Conservation (phyloP, 2,329 filamentous ascomycete genomes). For the Dothistroma septosporum region DNA sequence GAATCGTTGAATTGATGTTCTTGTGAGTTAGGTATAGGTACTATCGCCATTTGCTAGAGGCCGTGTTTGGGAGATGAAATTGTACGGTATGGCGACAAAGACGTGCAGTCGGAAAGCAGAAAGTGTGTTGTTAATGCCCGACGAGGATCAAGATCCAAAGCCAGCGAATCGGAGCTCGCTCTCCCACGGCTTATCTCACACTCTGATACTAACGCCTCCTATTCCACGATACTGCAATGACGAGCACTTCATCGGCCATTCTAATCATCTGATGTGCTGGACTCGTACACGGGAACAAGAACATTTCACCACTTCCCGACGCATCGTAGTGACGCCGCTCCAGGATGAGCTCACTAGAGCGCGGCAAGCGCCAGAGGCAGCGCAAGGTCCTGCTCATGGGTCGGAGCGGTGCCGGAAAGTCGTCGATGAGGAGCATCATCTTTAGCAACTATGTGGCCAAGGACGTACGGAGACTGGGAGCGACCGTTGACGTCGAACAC, state of each 20-base stretch:
- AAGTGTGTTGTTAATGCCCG: constrained; percentile 1
- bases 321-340: neutral
- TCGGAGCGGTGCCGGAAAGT: constrained; percentile 95
- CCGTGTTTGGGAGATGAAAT: neutral
- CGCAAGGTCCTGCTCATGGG: constrained; percentile 62
- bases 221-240: neutral
- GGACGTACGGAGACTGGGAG: constrained; percentile 85
- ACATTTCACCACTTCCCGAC: neutral
- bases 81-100: neutral
- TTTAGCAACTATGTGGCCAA: constrained; percentile 99
- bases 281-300: neutral
- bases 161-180: neutral
- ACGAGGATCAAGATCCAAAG: neutral
- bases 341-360: constrained; percentile 30
- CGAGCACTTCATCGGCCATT: neutral
- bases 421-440: constrained; percentile 97
- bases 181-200: neutral
- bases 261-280: neutral
- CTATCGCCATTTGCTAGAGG: neutral
- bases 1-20: neutral
- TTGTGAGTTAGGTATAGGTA: neutral
- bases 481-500: constrained; percentile 96
- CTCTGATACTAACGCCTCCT: neutral
- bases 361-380: constrained; percentile 49
- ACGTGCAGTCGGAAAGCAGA: neutral